A percentile compares a stretch with the other conserved stretches of the same genome.
Evolutionary conservation across 495 filamentous ascomycete genomes (phyloP).

Genomic region (Hypoxylon fuscum): DNA sequence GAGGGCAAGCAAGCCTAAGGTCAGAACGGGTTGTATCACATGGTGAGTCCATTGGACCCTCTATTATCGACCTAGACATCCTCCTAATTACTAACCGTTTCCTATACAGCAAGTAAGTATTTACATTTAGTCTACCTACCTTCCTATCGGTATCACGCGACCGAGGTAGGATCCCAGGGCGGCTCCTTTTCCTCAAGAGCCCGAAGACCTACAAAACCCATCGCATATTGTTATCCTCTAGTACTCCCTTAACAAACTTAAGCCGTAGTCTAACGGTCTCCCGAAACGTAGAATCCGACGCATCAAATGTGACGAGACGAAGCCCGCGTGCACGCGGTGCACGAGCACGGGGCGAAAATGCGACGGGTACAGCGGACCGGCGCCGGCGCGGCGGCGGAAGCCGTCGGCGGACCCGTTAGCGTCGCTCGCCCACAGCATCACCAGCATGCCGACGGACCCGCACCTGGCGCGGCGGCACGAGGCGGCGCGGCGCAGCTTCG

Average conservation of each 20-base stretch:
- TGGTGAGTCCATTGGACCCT: conserved; percentile 26
- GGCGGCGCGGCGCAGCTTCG: conserved; percentile 43
- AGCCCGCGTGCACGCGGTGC: conserved; percentile 52
- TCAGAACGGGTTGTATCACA: conserved; percentile 38
- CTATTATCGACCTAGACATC: too few species aligned
- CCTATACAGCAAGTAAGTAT: conserved; percentile 33
- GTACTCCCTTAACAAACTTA: neutral
- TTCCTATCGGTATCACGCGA: too few species aligned
- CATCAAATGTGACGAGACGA: conserved; percentile 55
- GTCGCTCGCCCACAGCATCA: neutral
- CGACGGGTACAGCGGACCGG: conserved; percentile 51
- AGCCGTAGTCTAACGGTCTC: neutral
- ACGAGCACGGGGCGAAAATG: conserved; percentile 54
- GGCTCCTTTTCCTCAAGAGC: neutral
- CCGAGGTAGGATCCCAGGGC: neutral
- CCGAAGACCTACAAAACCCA: neutral
- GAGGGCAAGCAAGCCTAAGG: conserved; percentile 38
- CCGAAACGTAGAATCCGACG: conserved; percentile 27
- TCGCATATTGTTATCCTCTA: neutral
- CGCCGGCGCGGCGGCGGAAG: conserved; percentile 39
- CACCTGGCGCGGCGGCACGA: conserved; percentile 31
- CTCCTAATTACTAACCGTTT: neutral
- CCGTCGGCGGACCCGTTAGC: conserved; percentile 10
- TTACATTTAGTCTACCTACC: neutral
- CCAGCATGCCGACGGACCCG: conserved; percentile 5